A percentile compares a stretch with the other conserved stretches of the same genome.
Evolutionary conservation across 805 yeast species (phyloP).

Genomic region (Pichia manshurica): DNA sequence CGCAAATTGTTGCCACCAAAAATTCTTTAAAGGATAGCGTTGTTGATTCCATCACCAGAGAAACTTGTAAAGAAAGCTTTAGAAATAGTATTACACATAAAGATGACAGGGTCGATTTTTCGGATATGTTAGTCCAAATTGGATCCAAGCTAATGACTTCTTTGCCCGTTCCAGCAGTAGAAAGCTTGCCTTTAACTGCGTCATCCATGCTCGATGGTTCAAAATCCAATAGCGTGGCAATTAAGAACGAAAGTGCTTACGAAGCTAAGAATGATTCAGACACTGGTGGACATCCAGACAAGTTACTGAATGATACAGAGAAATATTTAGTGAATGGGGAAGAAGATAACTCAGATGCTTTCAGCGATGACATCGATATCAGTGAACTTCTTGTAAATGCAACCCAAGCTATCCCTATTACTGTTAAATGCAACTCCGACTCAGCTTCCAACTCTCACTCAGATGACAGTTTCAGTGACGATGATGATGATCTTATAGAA

Average conservation of each 20-base stretch:
- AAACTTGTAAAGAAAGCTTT: conserved; percentile 28
- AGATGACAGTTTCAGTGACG: conserved; percentile 25
- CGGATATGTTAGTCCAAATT: conserved; percentile 23
- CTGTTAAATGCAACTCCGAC: neutral
- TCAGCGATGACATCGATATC: conserved; percentile 30
- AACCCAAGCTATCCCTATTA: conserved; percentile 2
- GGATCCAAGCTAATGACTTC: conserved; percentile 15
- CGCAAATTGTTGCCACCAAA: conserved; percentile 23
- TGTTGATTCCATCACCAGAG: conserved; percentile 34
- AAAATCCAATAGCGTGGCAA: too few relatives aligned
- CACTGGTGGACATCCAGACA: too few relatives aligned
- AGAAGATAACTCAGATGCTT: conserved; percentile 15
- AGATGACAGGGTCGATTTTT: conserved; percentile 18
- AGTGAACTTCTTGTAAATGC: conserved; percentile 14
- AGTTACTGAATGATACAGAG: neutral
- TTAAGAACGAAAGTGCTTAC: neutral
- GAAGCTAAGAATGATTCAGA: too few relatives aligned
- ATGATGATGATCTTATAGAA: conserved; percentile 23
- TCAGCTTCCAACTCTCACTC: neutral
- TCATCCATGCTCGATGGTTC: too few relatives aligned
- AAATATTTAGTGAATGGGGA: neutral
- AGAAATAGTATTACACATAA: neutral
- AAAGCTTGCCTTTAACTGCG: too few relatives aligned
- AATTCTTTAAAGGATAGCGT: conserved; percentile 24
- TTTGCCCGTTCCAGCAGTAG: too few relatives aligned